phyloP scores from a whole-genome alignment of 2,329 filamentous ascomycete species.

The Akanthomyces muscarius region DNA sequence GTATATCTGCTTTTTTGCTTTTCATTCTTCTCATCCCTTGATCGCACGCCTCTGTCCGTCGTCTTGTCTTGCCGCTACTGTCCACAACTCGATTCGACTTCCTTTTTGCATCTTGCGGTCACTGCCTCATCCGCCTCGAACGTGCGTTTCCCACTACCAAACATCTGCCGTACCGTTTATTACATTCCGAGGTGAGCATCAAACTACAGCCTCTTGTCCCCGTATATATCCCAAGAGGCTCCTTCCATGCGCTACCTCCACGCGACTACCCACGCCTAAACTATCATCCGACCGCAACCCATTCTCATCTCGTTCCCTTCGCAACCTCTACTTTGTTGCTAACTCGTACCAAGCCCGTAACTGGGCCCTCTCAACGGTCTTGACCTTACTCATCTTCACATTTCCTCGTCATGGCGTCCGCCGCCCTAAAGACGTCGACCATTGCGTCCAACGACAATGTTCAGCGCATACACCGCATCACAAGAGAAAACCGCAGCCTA shows the following conservation, averaged over 20 bases:
- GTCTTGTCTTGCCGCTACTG: background rate
- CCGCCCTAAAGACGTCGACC: constrained; percentile 32
- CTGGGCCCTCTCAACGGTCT: background rate
- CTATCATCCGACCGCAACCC: background rate
- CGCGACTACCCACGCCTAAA: background rate
- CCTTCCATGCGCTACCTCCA: background rate
- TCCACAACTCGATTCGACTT: background rate
- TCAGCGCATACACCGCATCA: constrained; percentile 50
- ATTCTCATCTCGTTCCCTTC: background rate
- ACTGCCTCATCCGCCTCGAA: background rate
- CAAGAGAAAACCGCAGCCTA: constrained; percentile 70
- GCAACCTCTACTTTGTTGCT: background rate
- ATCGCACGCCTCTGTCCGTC: background rate
- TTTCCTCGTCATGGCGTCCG: constrained; percentile 18
- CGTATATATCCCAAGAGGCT: background rate
- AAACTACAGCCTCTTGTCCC: background rate
- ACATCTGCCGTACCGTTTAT: background rate
- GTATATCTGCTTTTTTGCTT: constrained; percentile 7
- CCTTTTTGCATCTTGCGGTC: background rate
- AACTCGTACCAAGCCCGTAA: constrained; percentile 4
- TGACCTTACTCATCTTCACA: background rate
- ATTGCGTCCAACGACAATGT: constrained; percentile 32
- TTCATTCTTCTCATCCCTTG: constrained; percentile 4
- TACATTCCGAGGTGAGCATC: background rate
- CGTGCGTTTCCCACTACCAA: background rate